Evolutionary conservation across 2,329 filamentous ascomycete species (phyloP).

Genomic region (Malbranchea cinnamomea): DNA sequence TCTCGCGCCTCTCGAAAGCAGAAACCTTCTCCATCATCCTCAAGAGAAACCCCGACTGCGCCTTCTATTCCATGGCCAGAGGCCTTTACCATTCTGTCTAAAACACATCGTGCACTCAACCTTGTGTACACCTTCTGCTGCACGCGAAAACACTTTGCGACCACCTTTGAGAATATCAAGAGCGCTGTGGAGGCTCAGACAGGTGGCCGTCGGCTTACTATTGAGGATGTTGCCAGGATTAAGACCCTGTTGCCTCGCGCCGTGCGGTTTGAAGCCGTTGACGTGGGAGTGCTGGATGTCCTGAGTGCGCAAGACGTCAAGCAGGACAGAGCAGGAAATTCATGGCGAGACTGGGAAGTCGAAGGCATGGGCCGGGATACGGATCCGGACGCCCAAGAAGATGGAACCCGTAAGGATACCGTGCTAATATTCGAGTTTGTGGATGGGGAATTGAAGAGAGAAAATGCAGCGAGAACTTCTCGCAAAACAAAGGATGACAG

Average conservation of each 20-base stretch:
- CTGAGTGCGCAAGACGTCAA: slow-evolving; percentile 41
- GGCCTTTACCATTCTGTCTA: slow-evolving; percentile 55
- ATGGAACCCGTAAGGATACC: slow-evolving; percentile 36
- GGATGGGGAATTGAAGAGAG: slow-evolving; percentile 76
- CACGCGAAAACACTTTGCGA: slow-evolving; percentile 79
- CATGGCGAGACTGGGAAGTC: slow-evolving; percentile 37
- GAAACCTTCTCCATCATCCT: slow-evolving; percentile 6
- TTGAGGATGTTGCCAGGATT: slow-evolving; percentile 72
- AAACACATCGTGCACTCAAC: slow-evolving; percentile 73
- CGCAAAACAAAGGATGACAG: slow-evolving; percentile 59
- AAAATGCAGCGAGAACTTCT: slow-evolving; percentile 57
- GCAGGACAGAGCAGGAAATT: slow-evolving; percentile 27
- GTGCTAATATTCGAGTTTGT: slow-evolving; percentile 85
- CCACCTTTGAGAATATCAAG: slow-evolving; percentile 80
- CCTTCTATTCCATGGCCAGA: slow-evolving; percentile 54
- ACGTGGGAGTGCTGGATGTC: slow-evolving; percentile 68
- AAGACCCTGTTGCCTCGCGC: slow-evolving; percentile 61
- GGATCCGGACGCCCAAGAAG: slow-evolving; percentile 16
- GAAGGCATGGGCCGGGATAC: slow-evolving; percentile 26
- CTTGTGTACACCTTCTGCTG: slow-evolving; percentile 91
- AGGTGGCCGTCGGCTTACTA: slow-evolving; percentile 45
- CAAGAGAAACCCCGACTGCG: slow-evolving; percentile 13
- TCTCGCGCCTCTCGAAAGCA: slow-evolving; percentile 9
- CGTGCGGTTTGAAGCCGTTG: slow-evolving; percentile 73
- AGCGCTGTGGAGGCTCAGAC: slow-evolving; percentile 72